These are phyloP conservation scores for Fusarium xyrophilum DNA, from an alignment of 2,329 filamentous ascomycete species.

Conservation along the genomic window DNA sequence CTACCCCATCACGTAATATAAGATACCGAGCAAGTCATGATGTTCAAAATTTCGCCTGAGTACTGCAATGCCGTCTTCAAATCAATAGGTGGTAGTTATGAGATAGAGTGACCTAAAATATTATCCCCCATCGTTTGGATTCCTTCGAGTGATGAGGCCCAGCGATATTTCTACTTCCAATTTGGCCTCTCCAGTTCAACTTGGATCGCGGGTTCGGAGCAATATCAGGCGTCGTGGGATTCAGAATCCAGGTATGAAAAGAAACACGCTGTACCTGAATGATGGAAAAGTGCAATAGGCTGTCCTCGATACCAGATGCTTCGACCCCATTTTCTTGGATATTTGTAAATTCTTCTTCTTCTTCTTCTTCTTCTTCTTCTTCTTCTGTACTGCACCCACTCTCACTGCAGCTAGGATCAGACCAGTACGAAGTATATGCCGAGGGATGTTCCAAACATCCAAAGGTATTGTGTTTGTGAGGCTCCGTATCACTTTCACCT, in stretches of 20 bases:
- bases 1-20: accelerated
- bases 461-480: not conserved
- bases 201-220: not conserved
- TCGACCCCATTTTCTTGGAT: not conserved
- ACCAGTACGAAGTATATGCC: not conserved
- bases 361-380: not conserved
- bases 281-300: not conserved
- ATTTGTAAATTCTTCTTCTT: not conserved
- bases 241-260: not conserved
- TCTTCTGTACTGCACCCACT: not conserved
- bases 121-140: not conserved
- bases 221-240: not conserved
- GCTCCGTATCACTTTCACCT: not conserved
- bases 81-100: not conserved
- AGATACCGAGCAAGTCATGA: not conserved
- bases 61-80: accelerated
- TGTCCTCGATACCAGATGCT: not conserved
- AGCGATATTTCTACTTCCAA: not conserved
- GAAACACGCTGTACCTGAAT: not conserved
- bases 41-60: accelerated
- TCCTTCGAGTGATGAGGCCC: not conserved
- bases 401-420: not conserved
- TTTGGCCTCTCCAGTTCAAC: not conserved
- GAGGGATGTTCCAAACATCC: not conserved
- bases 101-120: not conserved